These are phyloP conservation scores for Leucocoprinus birnbaumii DNA, from an alignment of 768 basidiomycete species.

Conservation along the genomic window DNA sequence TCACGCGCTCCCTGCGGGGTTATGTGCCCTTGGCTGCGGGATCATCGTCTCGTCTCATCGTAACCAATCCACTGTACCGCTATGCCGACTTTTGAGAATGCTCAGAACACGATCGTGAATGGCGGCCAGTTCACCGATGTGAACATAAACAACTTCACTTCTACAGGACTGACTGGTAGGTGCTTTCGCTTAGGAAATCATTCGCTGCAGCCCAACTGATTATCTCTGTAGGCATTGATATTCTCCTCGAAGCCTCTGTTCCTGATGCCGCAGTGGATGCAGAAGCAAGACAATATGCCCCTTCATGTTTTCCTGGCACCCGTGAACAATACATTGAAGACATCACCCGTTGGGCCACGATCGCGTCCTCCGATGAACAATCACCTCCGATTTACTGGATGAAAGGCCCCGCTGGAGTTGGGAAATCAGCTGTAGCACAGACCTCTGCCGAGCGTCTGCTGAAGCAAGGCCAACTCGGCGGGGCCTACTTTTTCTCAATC, in stretches of 20 bases:
- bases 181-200: too few species aligned
- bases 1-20: too few species aligned
- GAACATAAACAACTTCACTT: too few species aligned
- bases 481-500: conserved; percentile 10
- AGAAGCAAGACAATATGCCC: background rate
- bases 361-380: background rate
- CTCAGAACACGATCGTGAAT: too few species aligned
- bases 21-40: too few species aligned
- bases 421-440: background rate
- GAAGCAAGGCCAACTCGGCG: conserved; percentile 1
- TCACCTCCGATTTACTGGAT: background rate
- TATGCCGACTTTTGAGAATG: too few species aligned
- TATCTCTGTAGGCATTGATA: background rate
- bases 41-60: too few species aligned
- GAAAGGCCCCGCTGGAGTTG: background rate
- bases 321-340: background rate
- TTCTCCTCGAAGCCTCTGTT: background rate
- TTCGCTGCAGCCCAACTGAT: background rate
- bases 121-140: too few species aligned
- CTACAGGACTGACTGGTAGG: too few species aligned
- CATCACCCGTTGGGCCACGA: background rate
- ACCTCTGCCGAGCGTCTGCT: conserved; percentile 1
- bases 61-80: too few species aligned
- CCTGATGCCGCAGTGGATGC: background rate
- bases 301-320: background rate